phyloP scores from a whole-genome alignment of 805 yeast genomes.

The Ogataea pignaliae region DNA sequence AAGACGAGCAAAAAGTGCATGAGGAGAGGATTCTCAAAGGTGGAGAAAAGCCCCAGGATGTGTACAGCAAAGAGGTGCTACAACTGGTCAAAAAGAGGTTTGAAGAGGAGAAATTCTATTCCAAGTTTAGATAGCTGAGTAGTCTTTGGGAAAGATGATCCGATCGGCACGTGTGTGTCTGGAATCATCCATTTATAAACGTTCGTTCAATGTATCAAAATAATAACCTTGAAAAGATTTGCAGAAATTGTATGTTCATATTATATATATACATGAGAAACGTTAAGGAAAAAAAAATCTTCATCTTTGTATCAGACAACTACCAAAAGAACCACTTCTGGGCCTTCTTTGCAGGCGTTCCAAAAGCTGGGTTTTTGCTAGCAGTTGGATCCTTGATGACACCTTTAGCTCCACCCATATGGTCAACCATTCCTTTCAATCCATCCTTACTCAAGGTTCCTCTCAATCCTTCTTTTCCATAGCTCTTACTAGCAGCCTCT shows the following conservation, averaged over 20 bases:
- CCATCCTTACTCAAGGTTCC: conserved; percentile 23
- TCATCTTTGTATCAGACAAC: too few species aligned
- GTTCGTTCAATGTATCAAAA: not conserved
- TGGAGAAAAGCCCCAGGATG: conserved; percentile 55
- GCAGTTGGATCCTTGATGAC: conserved; percentile 30
- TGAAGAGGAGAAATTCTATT: conserved; percentile 70
- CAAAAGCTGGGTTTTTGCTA: conserved; percentile 44
- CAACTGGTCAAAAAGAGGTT: conserved; percentile 59
- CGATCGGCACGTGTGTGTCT: too few species aligned
- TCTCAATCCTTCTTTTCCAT: conserved; percentile 23
- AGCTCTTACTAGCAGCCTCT: conserved; percentile 28
- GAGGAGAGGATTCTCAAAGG: conserved; percentile 72
- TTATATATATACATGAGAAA: not conserved
- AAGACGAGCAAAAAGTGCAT: conserved; percentile 78
- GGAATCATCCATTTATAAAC: conserved; percentile 3
- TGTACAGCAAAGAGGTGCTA: conserved; percentile 58
- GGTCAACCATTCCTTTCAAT: conserved; percentile 19
- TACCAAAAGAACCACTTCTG: conserved; percentile 58
- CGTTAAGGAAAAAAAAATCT: not conserved
- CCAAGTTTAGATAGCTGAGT: conserved; percentile 40
- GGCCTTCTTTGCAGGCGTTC: conserved; percentile 45
- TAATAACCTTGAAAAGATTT: not conserved
- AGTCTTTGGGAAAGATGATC: too few species aligned
- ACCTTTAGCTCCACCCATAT: conserved; percentile 14
- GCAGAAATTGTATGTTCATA: not conserved